Conservation (phyloP, 768 basidiomycete genomes). For the Agaricus bisporus region DNA sequence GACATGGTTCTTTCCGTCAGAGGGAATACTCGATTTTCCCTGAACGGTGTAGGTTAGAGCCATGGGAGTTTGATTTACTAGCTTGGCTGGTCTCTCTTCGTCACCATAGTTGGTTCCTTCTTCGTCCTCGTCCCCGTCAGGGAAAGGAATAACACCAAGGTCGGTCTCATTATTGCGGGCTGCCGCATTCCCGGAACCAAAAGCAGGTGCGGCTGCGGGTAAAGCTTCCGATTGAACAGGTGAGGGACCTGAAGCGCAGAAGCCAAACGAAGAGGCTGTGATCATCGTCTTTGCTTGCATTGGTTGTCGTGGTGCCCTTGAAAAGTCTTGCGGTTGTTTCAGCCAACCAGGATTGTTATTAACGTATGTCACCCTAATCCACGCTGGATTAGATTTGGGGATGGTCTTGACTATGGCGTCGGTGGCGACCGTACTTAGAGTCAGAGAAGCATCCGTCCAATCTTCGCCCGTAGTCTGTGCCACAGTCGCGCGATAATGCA, state of each 20-base stretch:
- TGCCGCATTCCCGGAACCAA: background rate
- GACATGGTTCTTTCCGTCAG: conserved; percentile 48
- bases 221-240: too few species aligned
- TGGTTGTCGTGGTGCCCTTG: conserved; percentile 14
- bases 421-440: conserved; percentile 43
- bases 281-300: too few species aligned
- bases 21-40: conserved; percentile 44
- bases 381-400: conserved; percentile 26
- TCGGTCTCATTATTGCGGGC: background rate
- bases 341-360: background rate
- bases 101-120: background rate
- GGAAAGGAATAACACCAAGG: background rate
- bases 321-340: background rate
- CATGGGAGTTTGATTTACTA: conserved; percentile 48
- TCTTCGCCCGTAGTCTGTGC: conserved; percentile 55
- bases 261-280: background rate
- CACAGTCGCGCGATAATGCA: conserved; percentile 52
- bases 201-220: too few species aligned
- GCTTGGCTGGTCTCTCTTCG: conserved; percentile 23
- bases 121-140: background rate
- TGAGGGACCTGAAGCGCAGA: too few species aligned
- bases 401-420: conserved; percentile 28
- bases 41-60: conserved; percentile 46
- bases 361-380: conserved; percentile 18
- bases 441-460: conserved; percentile 45